Evolutionary conservation across 106 monocot species (phyloP).

Genomic region (Chionographis japonica): DNA sequence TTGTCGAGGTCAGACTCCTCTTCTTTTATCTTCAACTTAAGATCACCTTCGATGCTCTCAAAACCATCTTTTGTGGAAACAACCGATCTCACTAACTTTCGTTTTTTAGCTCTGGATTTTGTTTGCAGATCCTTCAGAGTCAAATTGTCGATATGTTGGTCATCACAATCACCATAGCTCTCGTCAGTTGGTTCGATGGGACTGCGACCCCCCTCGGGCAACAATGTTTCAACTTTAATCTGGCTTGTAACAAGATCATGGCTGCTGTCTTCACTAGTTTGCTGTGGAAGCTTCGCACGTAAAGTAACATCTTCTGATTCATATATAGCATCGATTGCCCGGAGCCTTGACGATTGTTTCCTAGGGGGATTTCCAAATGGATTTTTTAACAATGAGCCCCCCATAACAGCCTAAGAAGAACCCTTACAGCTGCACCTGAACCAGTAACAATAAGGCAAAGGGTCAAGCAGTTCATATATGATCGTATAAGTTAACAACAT

Average conservation of each 20-base stretch:
- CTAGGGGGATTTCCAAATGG: background rate
- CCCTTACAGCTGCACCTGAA: background rate
- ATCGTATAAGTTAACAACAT: too few species aligned
- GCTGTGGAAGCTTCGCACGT: background rate
- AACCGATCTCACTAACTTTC: constrained; percentile 12
- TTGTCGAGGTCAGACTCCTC: constrained; percentile 52
- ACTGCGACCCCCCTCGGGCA: constrained; percentile 4
- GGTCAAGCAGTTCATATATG: too few species aligned
- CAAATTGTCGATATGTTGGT: constrained; percentile 3
- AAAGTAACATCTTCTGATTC: background rate
- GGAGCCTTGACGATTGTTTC: background rate
- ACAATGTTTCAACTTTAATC: too few species aligned
- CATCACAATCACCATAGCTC: background rate
- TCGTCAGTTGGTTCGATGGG: background rate
- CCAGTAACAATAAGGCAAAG: too few species aligned
- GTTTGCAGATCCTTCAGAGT: constrained; percentile 42
- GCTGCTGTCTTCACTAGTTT: background rate
- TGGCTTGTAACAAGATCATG: background rate
- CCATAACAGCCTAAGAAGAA: background rate
- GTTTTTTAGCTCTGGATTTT: constrained; percentile 45
- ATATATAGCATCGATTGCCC: background rate
- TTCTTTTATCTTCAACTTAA: constrained; percentile 12
- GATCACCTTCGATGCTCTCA: background rate
- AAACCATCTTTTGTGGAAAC: background rate
- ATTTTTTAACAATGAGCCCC: background rate